Conservation (phyloP, 73 alveolate genomes). For the Paramecium octaurelia region DNA sequence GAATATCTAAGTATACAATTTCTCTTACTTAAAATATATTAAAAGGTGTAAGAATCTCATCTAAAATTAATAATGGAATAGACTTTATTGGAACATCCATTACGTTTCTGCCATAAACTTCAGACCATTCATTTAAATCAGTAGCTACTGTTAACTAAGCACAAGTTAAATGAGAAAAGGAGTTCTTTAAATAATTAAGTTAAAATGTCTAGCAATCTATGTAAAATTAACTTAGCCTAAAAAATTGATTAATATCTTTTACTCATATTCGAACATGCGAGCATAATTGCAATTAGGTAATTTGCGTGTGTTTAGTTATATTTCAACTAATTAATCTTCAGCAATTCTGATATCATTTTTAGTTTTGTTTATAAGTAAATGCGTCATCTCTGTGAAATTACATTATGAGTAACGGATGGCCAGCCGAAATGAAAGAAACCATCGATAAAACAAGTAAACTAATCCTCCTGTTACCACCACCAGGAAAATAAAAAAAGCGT, state of each 20-base stretch:
- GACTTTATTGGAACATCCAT: conserved; percentile 65
- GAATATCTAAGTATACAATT: not conserved
- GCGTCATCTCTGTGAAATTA: not conserved
- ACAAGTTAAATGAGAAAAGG: not conserved
- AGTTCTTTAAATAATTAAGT: not conserved
- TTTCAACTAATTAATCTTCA: not conserved
- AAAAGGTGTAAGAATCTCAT: conserved; percentile 73
- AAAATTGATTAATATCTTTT: not conserved
- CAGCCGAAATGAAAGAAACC: not conserved
- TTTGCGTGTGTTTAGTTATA: not conserved
- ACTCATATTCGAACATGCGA: not conserved
- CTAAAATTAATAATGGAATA: conserved; percentile 55
- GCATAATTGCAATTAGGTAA: not conserved
- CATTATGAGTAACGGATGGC: not conserved
- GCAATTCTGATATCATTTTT: conserved; percentile 5
- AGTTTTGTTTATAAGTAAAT: not conserved
- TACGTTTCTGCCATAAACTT: conserved; percentile 61
- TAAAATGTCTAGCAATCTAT: not conserved
- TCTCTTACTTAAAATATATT: conserved; percentile 59
- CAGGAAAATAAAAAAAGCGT: not conserved
- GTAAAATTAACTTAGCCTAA: not conserved
- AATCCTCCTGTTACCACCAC: not conserved
- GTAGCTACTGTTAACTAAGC: not conserved
- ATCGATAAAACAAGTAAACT: not conserved
- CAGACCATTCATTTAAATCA: not conserved